Evolutionary conservation across 2,329 filamentous ascomycete species (phyloP).

Genomic region (Clonostachys sp.): DNA sequence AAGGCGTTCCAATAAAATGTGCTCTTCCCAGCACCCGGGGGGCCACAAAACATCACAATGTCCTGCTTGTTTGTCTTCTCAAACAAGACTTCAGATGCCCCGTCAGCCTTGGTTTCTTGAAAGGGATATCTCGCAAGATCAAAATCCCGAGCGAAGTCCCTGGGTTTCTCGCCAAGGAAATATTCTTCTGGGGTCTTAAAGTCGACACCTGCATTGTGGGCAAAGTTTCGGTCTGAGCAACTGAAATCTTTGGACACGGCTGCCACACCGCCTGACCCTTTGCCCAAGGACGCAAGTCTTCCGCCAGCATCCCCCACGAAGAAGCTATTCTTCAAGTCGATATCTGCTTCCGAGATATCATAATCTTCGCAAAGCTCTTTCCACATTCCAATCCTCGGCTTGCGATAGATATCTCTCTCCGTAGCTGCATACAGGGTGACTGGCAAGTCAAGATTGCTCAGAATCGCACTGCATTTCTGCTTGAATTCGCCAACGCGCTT

Average conservation of each 20-base stretch:
- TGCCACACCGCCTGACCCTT: constrained; percentile 11
- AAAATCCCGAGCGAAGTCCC: constrained; percentile 66
- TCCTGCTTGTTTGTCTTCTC: constrained; percentile 64
- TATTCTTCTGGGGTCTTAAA: constrained; percentile 91
- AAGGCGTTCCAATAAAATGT: constrained; percentile 81
- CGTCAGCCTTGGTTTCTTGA: constrained; percentile 11
- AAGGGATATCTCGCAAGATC: constrained; percentile 59
- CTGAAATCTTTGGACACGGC: constrained; percentile 52
- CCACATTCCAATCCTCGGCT: constrained; percentile 91
- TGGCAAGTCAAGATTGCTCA: constrained; percentile 70
- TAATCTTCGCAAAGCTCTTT: constrained; percentile 54
- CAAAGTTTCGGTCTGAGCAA: constrained; percentile 73
- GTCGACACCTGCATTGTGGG: constrained; percentile 73
- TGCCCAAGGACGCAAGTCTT: constrained; percentile 34
- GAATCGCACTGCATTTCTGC: constrained; percentile 65
- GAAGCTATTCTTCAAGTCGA: constrained; percentile 70
- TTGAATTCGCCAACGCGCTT: constrained; percentile 79
- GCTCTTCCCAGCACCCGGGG: constrained; percentile 86
- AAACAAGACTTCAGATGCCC: constrained; percentile 31
- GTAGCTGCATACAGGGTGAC: constrained; percentile 84
- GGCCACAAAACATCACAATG: constrained; percentile 81
- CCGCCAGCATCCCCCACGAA: constrained; percentile 88
- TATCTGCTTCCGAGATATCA: constrained; percentile 45
- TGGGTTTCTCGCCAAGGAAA: constrained; percentile 66
- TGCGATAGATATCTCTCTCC: constrained; percentile 74